Evolutionary conservation across 805 yeast species (phyloP), one percentile per base, ranked within the genome.

Genomic region (Hanseniaspora singularis): DNA sequence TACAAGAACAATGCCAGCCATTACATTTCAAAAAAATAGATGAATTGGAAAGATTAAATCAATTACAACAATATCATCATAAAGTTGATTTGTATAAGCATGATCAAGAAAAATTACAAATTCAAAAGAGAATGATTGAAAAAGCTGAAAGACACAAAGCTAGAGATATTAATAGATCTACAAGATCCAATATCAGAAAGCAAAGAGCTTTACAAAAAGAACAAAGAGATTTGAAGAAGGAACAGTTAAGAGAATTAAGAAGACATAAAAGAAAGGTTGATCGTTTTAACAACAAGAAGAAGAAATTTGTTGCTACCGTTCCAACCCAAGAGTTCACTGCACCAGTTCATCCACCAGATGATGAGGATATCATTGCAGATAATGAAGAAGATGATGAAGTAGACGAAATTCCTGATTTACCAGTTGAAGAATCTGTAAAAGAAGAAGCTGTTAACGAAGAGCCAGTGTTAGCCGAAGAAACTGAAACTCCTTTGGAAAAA

Each of bases 231-330:
- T 36, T 42, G 40, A 42, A 42, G 33, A 42, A 42, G 19, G 40
- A 34, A 16, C 39, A 42, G 15, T 19, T 42, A 12, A 42, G 46
- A 42, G 38, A 36, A 19, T 27, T 34, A 16, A 42, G 46, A 42
- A 42, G 46, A 42, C 46, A 42, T n/a, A 40, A 42, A 20, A 42
- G 46, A 42, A 42, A 42, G 31, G 15, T 42, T 19, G 36, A 27
- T 3, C 40, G 36, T 22, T 42, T 42, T 32, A 36, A 42, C 15
- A 30, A 42, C 3, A 42, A 28, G 46, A 42, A 42, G 31, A 42
- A 42, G 26, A 34, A 42, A 31, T 42, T 28, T 18, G 24, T 42
- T 18, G 36, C 46, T 15, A 34, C 22, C 22, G 46, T 42, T 27
- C 40, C 38, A 24, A 31, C 39, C 19, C 28, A 33, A 15, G 20